Base-by-base conservation (phyloP, 2,329 filamentous ascomycete genomes). In the Elsinoe necatrix region DNA sequence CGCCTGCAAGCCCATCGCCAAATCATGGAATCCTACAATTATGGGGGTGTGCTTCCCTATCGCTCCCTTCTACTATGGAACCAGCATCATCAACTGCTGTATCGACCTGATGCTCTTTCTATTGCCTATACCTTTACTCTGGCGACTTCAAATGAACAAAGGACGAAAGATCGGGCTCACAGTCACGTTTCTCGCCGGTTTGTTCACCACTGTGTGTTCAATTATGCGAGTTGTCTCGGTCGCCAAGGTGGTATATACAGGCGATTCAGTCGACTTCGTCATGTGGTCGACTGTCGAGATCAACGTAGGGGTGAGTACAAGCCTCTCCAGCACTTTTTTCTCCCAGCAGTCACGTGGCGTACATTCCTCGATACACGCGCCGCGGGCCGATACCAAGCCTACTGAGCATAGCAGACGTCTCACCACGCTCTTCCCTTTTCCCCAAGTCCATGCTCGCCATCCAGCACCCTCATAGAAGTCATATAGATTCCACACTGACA, bases 261-360 rank as follows among this genome's bases (percentile, higher is more conserved):
- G 41, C 8, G 35, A 56, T 25, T 18, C 16, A 9, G n/a, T 25
- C n/a, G 43, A 37, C 31, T 48, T 56, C 20, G 39, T 56, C n/a
- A 31, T 56, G 20, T 56, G 41, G 41, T 34, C 35, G 8, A 47
- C 54, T 8, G 54, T 48, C 5, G 54, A 56, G 42, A 56, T 56
- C 23, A 56, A 56, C 29, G 54, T 56, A n/a, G 54, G 54, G 29
- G 54, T 56, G 48, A 48, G 54, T 56, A 4, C 14, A 29, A 8
- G 34, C 4, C 34, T 11, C 34, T 37, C 5, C 34, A 14, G 12
- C 4, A n/a, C 12, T 37, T 37, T 14, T 7, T 4, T 11, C 34
- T 12, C 14, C 12, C 34, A 12, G 34, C 4, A 6, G 34, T 6
- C 9, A 7, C 4, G 14, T 4, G 9, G 34, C 3, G 9, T 11